Base-by-base conservation (phyloP, 2,329 filamentous ascomycete species). In the Trichoderma breve region DNA sequence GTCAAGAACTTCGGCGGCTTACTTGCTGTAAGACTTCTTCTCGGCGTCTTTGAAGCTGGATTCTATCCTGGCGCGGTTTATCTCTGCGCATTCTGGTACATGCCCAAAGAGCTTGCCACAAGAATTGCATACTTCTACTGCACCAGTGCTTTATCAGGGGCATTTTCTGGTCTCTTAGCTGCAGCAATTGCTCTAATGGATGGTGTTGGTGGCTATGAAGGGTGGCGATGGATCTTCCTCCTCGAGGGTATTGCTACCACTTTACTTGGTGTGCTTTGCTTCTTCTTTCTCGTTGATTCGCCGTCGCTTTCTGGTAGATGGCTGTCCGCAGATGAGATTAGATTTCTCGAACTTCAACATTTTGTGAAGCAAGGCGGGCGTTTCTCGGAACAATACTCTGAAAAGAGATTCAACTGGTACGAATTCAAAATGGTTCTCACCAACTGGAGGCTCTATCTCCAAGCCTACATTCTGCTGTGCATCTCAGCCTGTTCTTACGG, bases 81-180 rank as follows among this genome's bases (percentile, higher is more conserved):
- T 78, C 83, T 95, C 6, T 90, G 94, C 73, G 90, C 92, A 71
- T 95, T 95, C 90, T 97, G 93, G 94, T 98, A 98, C 77, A 90
- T 91, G 72, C 90, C 95, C 72, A 85, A 86, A 61, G 95, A 98
- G 82, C 93, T 95, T 2, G 95, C 98, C 82, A 93, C 94, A 77
- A 90, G 96, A 47, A 98, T 95, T 83, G 93, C 91, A n/a, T 95
- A 98, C 84, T 98, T 98, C 85, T 98, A 98, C 85, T 90, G 88
- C 77, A 93, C 88, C 28, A 94, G 93, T 1, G 92, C 91, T 0
- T 83, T 95, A 4, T 92, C 93, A 0, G 92, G 93, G 26, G 93
- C 94, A 0, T 97, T 97, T 76, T 94, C 93, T 55, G 94, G 94
- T 2, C 86, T 98, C 1, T 86, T 98, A 5, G 94, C 94, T 1